Base-by-base conservation (phyloP, 202 grass and related monocot species). In the Brachypodium distachyon region DNA sequence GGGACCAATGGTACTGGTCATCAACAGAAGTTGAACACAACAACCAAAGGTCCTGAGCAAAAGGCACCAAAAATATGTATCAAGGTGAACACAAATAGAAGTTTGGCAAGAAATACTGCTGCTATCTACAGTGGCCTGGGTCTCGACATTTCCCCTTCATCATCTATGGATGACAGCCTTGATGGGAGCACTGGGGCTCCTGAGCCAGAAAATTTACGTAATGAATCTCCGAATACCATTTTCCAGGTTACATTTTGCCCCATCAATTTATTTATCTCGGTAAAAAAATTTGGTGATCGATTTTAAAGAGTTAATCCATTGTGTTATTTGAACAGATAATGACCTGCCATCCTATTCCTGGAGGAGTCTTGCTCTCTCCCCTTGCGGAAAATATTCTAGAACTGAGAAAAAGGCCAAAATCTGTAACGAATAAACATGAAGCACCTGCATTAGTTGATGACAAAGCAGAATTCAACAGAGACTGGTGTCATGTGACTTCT, bases 141-240 rank as follows among this genome's bases (percentile, higher is more conserved):
- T 42, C 87, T 99, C 52, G 87, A 99, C 59, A 89, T 99, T 86
- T 99, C 92, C 69, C 96, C 96, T 75, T 95, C 92, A 22, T 87
- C 96, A 56, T 99, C 96, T 42, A 74, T 51, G 1, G 92, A 93
- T 70, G 96, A 85, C 68, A 95, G 90, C 72, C 73, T 82, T 54
- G 77, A 84, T 80, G 81, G 67, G 31, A 95, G 87, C 23, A 46
- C 63, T 32, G 83, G 75, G 25, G 65, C 71, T 73, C 87, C 66
- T 73, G 77, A 83, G 32, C 83, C 62, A 0, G 70, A 77, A 83
- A 48, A 77, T 79, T 38, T 86, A 63, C 78, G 74, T 55, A 77
- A 86, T 80, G 89, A 88, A 90, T 98, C 95, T 88, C 87, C 87
- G 0, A 41, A 67, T 59, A 76, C 81, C 66, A 99, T 99, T 90